Percentiles rank a stretch among this genome's conserved stretches.
Evolutionary conservation across 2,329 filamentous ascomycete genomes (phyloP).

Genomic region (Scopulariopsis brevicaulis): DNA sequence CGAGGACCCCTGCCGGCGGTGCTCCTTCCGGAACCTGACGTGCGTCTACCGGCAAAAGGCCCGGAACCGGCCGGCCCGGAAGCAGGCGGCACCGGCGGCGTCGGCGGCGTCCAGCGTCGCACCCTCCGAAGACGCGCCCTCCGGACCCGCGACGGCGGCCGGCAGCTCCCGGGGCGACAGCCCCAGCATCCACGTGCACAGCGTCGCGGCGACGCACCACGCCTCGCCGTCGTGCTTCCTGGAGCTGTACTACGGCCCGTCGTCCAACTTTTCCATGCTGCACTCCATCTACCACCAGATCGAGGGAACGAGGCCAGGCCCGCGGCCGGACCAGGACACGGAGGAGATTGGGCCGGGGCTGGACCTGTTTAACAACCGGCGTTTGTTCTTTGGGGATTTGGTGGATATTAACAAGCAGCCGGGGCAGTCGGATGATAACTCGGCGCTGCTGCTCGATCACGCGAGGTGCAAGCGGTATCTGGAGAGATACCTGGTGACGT

Average conservation of each 20-base stretch:
- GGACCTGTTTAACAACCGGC: conserved; percentile 17
- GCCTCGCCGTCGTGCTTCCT: conserved; percentile 28
- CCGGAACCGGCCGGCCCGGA: conserved; percentile 15
- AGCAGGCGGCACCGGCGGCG: conserved; percentile 7
- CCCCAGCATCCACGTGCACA: conserved; percentile 21
- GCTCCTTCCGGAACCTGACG: conserved; percentile 12
- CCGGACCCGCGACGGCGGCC: not conserved
- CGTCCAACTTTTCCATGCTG: conserved; percentile 30
- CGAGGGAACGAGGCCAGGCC: conserved; percentile 13
- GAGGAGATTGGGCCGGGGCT: conserved; percentile 19
- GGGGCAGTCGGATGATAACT: conserved; percentile 11
- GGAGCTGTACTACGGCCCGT: conserved; percentile 33
- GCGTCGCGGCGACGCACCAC: conserved; percentile 33
- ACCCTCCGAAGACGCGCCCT: not conserved
- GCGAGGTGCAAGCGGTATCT: conserved; percentile 24
- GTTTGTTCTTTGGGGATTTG: conserved; percentile 22
- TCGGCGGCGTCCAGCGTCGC: not conserved
- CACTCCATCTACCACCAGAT: conserved; percentile 20
- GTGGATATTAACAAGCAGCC: conserved; percentile 15
- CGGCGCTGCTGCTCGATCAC: conserved; percentile 23
- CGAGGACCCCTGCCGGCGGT: conserved; percentile 16
- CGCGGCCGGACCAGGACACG: conserved; percentile 13
- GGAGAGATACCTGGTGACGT: conserved; percentile 24
- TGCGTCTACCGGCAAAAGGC: conserved; percentile 20
- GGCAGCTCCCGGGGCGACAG: not conserved